Base-by-base conservation (phyloP, 1,139 yeast species). In the Cylindricascospora bacillispora region DNA sequence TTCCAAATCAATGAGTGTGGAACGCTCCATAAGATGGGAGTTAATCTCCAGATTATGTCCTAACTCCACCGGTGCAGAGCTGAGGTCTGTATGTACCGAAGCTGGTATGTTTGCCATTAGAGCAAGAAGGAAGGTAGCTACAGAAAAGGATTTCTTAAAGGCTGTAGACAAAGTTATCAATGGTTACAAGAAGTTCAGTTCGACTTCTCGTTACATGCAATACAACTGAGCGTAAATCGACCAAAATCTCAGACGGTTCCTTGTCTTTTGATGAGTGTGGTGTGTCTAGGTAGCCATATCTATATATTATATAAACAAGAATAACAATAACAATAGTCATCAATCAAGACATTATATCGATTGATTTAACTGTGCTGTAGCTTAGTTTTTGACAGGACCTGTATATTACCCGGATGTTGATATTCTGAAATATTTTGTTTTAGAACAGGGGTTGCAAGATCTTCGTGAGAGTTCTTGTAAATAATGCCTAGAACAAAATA, bases 51-150 rank as follows among this genome's bases (percentile, higher is more conserved):
- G 98, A 54, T 67, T 89, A 51, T 89, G 98, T 63, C 98, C 98
- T 40, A 89, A 89, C 58, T 81, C 94, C 12, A 89, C 98, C 1
- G 99, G 99, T 59, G 99, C 98, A 6, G 98, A 89, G 61, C 69
- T 89, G 48, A 75, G 95, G 54, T 81, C 93, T 9, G 95, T 86
- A 15, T 85, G 97, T 59, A 86, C 95, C 2, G 95, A 86, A 59
- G 95, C 95, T 4, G 99, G 98, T 47, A 89, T 89, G 98, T 89
- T 85, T 66, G 98, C 98, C 30, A 89, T 89, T 37, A 75, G 99
- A 52, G 95, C 97, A 12, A 75, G 98, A 59, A 73, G 97, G 64
- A 89, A 89, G 67, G 95, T 89, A 33, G 97, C 98, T 24, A 79
- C 89, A 30, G 98, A 89, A 58, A 89, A 89, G 66, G 98, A 89